These are phyloP conservation scores for Magnaporthiopsis incrustans DNA, from an alignment of 2,329 filamentous ascomycete species.

Conservation along the genomic window DNA sequence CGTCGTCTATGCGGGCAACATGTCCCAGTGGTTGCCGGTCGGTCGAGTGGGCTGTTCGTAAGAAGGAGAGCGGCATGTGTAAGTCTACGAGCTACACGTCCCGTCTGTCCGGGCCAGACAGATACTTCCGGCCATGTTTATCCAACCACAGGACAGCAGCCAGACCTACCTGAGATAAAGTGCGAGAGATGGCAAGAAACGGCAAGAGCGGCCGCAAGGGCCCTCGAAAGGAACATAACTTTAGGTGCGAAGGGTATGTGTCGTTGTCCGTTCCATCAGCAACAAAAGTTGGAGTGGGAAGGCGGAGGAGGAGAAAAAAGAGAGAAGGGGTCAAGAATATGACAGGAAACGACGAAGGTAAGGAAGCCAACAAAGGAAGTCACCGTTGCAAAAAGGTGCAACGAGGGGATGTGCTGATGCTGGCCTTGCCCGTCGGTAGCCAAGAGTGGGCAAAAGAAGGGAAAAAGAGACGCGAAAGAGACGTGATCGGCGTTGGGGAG, in stretches of 20 bases:
- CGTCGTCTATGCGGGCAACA: constrained; percentile 64
- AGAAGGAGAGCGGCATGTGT: not conserved
- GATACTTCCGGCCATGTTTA: not conserved
- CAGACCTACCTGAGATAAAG: constrained; percentile 18
- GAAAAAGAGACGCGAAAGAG: not conserved
- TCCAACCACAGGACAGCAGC: not conserved
- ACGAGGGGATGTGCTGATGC: not conserved
- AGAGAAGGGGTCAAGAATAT: too few species aligned
- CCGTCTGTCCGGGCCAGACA: not conserved
- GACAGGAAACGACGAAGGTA: not conserved
- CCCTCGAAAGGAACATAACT: constrained; percentile 21
- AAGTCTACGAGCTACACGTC: not conserved
- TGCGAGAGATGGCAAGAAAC: constrained; percentile 17
- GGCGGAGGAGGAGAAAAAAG: not conserved
- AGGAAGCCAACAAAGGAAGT: not conserved
- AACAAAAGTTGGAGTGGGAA: not conserved
- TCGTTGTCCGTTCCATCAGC: not conserved
- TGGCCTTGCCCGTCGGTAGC: not conserved
- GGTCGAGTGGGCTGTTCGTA: constrained; percentile 46
- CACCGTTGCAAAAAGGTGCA: not conserved
- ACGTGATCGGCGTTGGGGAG: not conserved
- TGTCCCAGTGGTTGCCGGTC: constrained; percentile 70
- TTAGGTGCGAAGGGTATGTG: constrained; percentile 9
- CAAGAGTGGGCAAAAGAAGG: not conserved
- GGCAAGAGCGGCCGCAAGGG: constrained; percentile 21